A percentile compares a stretch with the other conserved stretches of the same genome.
Conservation (phyloP, 148 eudicot genomes). For the Rhododendron simsii region DNA sequence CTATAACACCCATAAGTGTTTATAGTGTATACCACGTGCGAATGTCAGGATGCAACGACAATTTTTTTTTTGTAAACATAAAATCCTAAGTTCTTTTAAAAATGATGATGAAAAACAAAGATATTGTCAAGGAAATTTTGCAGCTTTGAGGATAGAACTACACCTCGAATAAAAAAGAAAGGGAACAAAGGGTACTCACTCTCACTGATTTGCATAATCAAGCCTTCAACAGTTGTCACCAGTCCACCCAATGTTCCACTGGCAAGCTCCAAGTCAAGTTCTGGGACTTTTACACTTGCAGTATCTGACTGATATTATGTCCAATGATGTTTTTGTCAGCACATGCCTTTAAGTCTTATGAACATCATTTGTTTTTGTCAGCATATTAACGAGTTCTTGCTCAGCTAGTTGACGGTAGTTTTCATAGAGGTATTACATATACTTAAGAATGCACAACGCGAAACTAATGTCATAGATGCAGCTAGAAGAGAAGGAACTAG, state of each 20-base stretch:
- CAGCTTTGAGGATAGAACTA: background rate
- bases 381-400: background rate
- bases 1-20: background rate
- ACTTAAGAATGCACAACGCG: background rate
- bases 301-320: constrained; percentile 60
- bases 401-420: background rate
- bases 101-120: background rate
- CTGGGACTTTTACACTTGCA: constrained; percentile 78
- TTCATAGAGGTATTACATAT: background rate
- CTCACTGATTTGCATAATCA: constrained; percentile 78
- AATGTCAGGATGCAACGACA: background rate
- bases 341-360: background rate
- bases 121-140: background rate
- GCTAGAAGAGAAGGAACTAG: background rate
- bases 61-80: background rate
- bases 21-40: background rate
- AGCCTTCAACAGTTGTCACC: constrained; percentile 92
- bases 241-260: constrained; percentile 96
- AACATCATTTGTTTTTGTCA: background rate
- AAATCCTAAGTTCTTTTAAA: background rate
- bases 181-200: constrained; percentile 44
- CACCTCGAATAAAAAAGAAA: constrained; percentile 2
- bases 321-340: constrained; percentile 16
- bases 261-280: constrained; percentile 80
- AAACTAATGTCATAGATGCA: background rate